Evolutionary conservation across 192 early-diverging fungal species (phyloP), one percentile per base, ranked within the genome.

Genomic region (Coemansia sp.): DNA sequence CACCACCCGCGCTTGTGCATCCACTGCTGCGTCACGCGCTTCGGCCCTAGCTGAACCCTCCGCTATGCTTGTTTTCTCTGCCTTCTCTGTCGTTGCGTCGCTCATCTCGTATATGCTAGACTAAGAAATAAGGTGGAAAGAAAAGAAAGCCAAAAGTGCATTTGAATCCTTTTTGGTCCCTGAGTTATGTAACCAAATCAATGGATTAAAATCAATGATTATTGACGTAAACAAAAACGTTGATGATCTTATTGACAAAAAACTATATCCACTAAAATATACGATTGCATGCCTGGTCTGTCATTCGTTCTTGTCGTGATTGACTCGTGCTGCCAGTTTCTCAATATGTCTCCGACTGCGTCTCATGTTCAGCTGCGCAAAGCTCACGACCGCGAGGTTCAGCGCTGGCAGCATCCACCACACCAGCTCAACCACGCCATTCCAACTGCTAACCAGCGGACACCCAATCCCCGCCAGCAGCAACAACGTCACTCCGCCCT

Each of bases 1-100:
- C 19, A 81, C 66, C 15, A 81, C 55, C 20, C 69, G 65, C 3
- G 78, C 78, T 21, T 81, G 72, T 36, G 78, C 78, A 58, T 81
- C 78, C 8, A 72, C 46, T 31, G 28, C 28, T 7, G 28, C 28
- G 28, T 31, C 28, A 31, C 28, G 28, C 28, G 28, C 28, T 31
- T 31, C 28, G 5, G 31, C 31, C 31, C 31, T 34, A 34, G 8
- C 31, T 34, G 6, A 7, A 7, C 31, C 31, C 31, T 34, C 31
- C 6, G 31, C 71, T 68, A 52, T 71, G 72, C 36, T 71, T 69
- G 47, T 52, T 71, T 55, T 62, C 67, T 22, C 38, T 49, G 17
- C 7, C 54, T 31, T 28, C 54, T 15, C 25, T 23, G 11, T 23
- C 26, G 5, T 56, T 56, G 46, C 46, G 15, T 47, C 46, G 46